Conservation (phyloP, 805 yeast genomes). For the Nakazawaea populi region DNA sequence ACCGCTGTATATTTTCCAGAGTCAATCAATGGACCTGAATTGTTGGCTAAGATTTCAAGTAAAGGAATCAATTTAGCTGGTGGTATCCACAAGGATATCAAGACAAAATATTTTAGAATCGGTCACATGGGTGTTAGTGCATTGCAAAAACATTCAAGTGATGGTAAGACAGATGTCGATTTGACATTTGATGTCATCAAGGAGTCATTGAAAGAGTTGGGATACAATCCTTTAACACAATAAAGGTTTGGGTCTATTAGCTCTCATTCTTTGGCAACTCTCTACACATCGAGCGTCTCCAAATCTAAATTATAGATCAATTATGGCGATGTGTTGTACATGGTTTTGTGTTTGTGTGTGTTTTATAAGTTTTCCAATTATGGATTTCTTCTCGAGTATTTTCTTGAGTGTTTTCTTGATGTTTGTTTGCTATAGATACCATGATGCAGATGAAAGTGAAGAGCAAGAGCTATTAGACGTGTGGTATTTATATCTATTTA, state of each 20-base stretch:
- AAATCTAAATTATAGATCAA: not conserved
- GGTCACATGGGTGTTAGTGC: constrained; percentile 95
- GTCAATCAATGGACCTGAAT: constrained; percentile 60
- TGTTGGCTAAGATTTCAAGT: constrained; percentile 49
- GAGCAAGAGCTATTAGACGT: too few relatives aligned
- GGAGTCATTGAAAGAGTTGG: constrained; percentile 33
- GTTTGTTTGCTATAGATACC: too few relatives aligned
- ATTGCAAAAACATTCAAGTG: constrained; percentile 30
- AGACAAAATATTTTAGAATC: constrained; percentile 79
- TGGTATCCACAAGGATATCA: constrained; percentile 80
- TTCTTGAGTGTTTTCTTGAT: too few relatives aligned
- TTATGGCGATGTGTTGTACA: not conserved
- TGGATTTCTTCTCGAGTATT: not conserved
- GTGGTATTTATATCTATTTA: too few relatives aligned
- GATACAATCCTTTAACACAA: constrained; percentile 23
- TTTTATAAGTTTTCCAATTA: not conserved
- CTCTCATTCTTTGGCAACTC: not conserved
- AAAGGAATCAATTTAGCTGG: constrained; percentile 81
- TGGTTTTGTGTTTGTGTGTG: not conserved
- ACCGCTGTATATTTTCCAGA: constrained; percentile 83
- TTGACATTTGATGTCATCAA: constrained; percentile 41
- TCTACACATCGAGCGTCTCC: too few relatives aligned
- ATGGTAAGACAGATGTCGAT: constrained; percentile 46
- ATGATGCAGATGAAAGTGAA: too few relatives aligned
- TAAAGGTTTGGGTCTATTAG: constrained; percentile 7